A percentile compares a stretch with the other conserved stretches of the same genome.
These are phyloP conservation scores for Lolium multiflorum DNA, from an alignment of 176 grass and related monocot genomes.

Conservation along the genomic window DNA sequence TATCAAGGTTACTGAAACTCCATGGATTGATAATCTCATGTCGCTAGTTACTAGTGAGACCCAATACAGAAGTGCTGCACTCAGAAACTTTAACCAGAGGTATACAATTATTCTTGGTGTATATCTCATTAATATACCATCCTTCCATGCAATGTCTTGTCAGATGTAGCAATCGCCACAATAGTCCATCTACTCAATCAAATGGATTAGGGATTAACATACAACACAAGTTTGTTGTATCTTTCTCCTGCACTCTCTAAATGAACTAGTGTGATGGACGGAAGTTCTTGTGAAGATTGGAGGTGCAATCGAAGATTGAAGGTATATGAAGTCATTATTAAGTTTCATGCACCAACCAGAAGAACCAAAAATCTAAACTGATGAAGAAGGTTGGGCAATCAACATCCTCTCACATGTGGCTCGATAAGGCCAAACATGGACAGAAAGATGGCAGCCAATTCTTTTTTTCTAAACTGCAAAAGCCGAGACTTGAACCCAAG, in stretches of 20 bases:
- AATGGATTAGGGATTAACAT: conserved; percentile 29
- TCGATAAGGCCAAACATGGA: background rate
- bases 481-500: background rate
- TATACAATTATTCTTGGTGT: background rate
- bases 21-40: conserved; percentile 18
- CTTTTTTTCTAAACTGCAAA: background rate
- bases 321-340: background rate
- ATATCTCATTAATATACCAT: conserved; percentile 34
- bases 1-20: conserved; percentile 4
- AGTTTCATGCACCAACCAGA: background rate
- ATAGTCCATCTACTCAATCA: background rate
- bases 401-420: background rate
- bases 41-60: conserved; percentile 19
- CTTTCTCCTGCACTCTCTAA: conserved; percentile 24
- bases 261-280: conserved; percentile 17
- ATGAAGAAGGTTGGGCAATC: background rate
- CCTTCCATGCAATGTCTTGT: conserved; percentile 17
- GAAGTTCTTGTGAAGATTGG: conserved; percentile 31
- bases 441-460: background rate
- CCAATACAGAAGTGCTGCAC: conserved; percentile 4
- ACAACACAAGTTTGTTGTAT: background rate
- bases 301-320: conserved; percentile 30
- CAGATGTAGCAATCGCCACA: conserved; percentile 15
- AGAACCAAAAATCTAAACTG: background rate
- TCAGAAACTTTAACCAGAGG: conserved; percentile 21